Conservation (phyloP, 2,329 filamentous ascomycete genomes). For the Trichoderma lentiforme region DNA sequence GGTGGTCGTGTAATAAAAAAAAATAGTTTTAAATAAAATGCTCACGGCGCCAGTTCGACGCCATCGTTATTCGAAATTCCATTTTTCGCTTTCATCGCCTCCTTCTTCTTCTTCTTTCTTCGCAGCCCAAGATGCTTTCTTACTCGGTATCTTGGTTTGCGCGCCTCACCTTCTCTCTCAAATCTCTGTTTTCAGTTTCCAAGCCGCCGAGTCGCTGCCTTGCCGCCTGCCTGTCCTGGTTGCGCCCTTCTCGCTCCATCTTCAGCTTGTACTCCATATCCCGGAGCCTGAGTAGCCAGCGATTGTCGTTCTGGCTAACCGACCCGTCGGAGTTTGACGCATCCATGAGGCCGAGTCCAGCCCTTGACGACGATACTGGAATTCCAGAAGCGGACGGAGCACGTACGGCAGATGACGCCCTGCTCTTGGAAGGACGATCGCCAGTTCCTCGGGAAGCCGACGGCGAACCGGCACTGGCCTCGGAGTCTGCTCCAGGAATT, state of each 20-base stretch:
- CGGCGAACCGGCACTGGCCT: slow-evolving; percentile 45
- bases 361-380: slow-evolving; percentile 22
- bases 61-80: background rate
- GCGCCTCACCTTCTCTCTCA: slow-evolving; percentile 59
- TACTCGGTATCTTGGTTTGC: slow-evolving; percentile 27
- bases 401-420: slow-evolving; percentile 34
- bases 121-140: background rate
- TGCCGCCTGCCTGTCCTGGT: slow-evolving; percentile 81
- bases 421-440: slow-evolving; percentile 40
- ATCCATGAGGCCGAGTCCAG: slow-evolving; percentile 17
- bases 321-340: slow-evolving; percentile 1
- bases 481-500: slow-evolving; percentile 37
- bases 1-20: background rate
- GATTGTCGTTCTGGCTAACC: slow-evolving; percentile 53
- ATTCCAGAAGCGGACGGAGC: slow-evolving; percentile 29
- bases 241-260: slow-evolving; percentile 79
- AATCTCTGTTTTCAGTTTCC: slow-evolving; percentile 68
- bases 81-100: background rate
- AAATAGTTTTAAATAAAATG: background rate
- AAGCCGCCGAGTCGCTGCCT: slow-evolving; percentile 74
- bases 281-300: slow-evolving; percentile 80
- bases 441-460: slow-evolving; percentile 51
- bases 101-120: background rate
- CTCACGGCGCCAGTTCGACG: background rate
- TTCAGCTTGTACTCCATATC: slow-evolving; percentile 88